These are phyloP conservation scores for Tolypocladium amazonense DNA, from an alignment of 2,329 filamentous ascomycete genomes.

Conservation along the genomic window DNA sequence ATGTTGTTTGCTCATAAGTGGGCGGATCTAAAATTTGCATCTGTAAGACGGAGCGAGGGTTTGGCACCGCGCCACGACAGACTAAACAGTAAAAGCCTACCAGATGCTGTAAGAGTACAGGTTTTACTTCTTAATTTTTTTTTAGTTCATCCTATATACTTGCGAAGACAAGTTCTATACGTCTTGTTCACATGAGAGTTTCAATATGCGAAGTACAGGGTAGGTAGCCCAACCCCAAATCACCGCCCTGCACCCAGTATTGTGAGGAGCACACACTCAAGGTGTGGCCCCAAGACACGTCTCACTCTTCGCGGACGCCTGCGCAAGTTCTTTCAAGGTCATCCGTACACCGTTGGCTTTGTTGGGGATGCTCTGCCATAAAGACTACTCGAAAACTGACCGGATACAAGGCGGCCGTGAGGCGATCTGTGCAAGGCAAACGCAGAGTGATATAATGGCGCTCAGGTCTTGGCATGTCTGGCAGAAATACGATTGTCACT, in stretches of 20 bases:
- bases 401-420: background rate
- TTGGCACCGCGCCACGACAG: background rate
- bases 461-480: background rate
- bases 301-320: background rate
- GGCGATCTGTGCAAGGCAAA: background rate
- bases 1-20: no score
- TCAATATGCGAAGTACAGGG: background rate
- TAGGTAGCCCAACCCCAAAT: background rate
- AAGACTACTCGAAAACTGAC: background rate
- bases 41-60: background rate
- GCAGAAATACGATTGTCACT: background rate
- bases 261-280: no score
- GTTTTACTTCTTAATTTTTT: accelerated
- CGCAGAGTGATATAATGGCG: background rate
- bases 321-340: background rate
- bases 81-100: accelerated
- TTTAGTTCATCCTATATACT: no score
- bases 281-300: background rate
- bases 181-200: no score
- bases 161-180: no score
- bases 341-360: background rate
- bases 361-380: background rate
- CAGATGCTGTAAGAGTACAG: background rate
- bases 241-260: no score
- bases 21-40: background rate